Conservation (phyloP, 306 rosid species). For the Medicago lupulina region DNA sequence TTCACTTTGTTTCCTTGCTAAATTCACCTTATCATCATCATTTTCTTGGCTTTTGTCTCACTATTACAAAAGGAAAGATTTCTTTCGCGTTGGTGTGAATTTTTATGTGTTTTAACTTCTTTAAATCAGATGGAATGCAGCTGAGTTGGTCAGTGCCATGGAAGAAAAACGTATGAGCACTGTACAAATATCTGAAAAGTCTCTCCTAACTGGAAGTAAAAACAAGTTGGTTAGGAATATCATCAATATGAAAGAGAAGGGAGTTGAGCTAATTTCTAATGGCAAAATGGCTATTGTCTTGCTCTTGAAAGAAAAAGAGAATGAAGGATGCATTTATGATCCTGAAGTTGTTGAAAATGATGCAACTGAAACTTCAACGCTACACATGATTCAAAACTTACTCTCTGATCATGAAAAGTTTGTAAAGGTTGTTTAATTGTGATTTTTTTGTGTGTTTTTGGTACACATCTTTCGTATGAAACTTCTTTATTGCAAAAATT, state of each 20-base stretch:
- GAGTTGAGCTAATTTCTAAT: constrained; percentile 62
- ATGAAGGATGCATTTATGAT: constrained; percentile 39
- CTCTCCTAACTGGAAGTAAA: constrained; percentile 54
- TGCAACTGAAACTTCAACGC: constrained; percentile 46
- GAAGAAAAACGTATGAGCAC: constrained; percentile 50
- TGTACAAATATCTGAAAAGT: constrained; percentile 58
- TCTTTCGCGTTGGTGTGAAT: constrained; percentile 39
- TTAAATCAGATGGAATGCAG: constrained; percentile 68
- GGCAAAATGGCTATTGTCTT: constrained; percentile 82
- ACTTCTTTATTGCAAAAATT: constrained; percentile 17
- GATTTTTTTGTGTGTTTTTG: constrained; percentile 1
- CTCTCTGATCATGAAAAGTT: constrained; percentile 57
- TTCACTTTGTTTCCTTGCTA: constrained; percentile 11
- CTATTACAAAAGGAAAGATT: constrained; percentile 19
- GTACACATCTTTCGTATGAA: constrained; percentile 13
- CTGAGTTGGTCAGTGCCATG: constrained; percentile 58
- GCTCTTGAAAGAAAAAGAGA: constrained; percentile 58
- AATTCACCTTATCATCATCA: neutral
- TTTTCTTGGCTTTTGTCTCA: constrained; percentile 24
- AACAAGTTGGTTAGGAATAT: constrained; percentile 52
- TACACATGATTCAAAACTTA: constrained; percentile 54
- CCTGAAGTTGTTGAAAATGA: constrained; percentile 47
- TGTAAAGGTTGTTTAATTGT: constrained; percentile 55
- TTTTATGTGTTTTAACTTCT: constrained; percentile 41
- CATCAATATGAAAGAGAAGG: constrained; percentile 57